These are phyloP conservation scores for Zygnema circumcarinatum DNA, from an alignment of 139 green algal species.

Conservation along the genomic window DNA sequence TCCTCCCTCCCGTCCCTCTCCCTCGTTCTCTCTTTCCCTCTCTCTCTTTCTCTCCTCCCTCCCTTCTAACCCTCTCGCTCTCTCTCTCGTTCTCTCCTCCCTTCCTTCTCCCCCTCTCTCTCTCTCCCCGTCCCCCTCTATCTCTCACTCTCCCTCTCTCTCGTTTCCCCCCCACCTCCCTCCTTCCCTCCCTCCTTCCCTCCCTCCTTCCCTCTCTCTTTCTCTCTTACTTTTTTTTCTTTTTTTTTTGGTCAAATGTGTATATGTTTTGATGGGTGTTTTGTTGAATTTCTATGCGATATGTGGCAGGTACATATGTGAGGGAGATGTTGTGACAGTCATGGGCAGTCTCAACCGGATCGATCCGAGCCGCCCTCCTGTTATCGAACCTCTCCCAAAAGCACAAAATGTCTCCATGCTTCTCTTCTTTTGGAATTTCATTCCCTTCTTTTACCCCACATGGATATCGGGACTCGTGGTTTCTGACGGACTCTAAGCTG, in stretches of 20 bases:
- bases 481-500: neutral
- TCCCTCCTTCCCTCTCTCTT: neutral
- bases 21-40: neutral
- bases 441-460: conserved; percentile 42
- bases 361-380: too few relatives aligned
- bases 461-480: conserved; percentile 22
- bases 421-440: conserved; percentile 21
- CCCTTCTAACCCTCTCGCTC: neutral
- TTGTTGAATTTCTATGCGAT: too few relatives aligned
- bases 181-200: neutral
- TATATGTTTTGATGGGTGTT: too few relatives aligned
- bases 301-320: conserved; percentile 23
- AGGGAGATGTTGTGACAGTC: conserved; percentile 15
- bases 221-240: neutral
- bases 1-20: too few relatives aligned
- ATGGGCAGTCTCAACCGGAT: conserved; percentile 20
- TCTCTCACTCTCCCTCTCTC: neutral
- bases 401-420: conserved; percentile 21
- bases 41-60: neutral
- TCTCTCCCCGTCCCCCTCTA: neutral
- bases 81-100: neutral
- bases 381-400: conserved; percentile 19
- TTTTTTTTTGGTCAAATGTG: neutral
- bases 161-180: neutral
- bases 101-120: neutral